These are phyloP conservation scores for Sphenostylis stenocarpa DNA, from an alignment of 306 rosid genomes.

Conservation along the genomic window DNA sequence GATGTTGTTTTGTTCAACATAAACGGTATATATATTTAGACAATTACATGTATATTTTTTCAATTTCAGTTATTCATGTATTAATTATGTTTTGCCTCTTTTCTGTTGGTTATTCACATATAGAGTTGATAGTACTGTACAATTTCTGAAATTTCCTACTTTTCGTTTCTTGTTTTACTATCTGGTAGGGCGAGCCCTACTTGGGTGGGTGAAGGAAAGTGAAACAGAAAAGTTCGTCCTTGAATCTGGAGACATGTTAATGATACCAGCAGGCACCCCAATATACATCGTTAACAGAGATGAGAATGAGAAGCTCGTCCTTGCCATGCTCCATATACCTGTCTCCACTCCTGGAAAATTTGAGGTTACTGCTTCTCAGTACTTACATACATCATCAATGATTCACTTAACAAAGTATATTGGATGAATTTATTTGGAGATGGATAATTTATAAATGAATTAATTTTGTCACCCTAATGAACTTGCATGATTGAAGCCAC, in stretches of 20 bases:
- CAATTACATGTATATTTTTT: background rate
- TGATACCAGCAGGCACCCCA: conserved; percentile 61
- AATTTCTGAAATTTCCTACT: background rate
- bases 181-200: conserved; percentile 51
- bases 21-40: conserved; percentile 37
- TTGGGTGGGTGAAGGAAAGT: conserved; percentile 48
- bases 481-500: background rate
- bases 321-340: conserved; percentile 45
- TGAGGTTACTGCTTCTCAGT: conserved; percentile 40
- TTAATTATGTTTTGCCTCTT: background rate
- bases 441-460: background rate
- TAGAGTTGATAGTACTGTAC: background rate
- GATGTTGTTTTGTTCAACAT: conserved; percentile 49
- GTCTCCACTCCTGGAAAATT: conserved; percentile 44
- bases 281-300: conserved; percentile 60
- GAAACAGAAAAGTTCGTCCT: conserved; percentile 49
- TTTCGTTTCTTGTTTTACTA: background rate
- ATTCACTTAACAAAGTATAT: background rate
- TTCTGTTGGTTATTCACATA: background rate
- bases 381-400: background rate
- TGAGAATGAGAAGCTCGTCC: conserved; percentile 49
- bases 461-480: background rate
- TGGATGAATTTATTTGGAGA: too few relatives aligned
- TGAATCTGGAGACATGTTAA: conserved; percentile 56
- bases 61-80: background rate